Evolutionary conservation across 345 rosid genomes (phyloP), one percentile per base, ranked within the genome.

Genomic region (Ceriops tagal): DNA sequence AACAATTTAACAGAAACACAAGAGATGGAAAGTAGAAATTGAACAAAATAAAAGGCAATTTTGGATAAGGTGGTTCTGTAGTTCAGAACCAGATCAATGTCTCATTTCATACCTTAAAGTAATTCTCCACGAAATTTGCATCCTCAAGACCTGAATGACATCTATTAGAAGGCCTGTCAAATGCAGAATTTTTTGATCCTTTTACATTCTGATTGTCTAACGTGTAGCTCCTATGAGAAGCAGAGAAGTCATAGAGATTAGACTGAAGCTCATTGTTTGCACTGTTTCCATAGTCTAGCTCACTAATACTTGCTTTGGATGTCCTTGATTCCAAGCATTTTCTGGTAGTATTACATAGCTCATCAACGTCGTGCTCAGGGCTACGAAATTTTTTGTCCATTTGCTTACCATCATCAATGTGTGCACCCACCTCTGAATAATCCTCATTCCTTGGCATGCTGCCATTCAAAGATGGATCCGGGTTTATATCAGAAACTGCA

Each of bases 91-190:
- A 43, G 15, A 43, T 43, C 49, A 43, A 43, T 71, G 30, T 64
- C 28, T 37, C 5, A 37, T 37, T 57, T 39, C 39, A 58, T 80
- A 91, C 98, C 96, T 87, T 93, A 74, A 93, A 93, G 82, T 93
- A 93, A 74, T 89, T 91, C 68, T 89, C 96, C 61, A 93, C 95
- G 83, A 93, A 93, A 84, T 87, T 84, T 58, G 97, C 95, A 77
- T 91, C 97, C 61, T 79, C 92, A 61, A 84, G 81, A 69, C 91
- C 84, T 79, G 96, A 91, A 78, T 84, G 95, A 13, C 76, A 63
- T 76, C 65, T 75, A 73, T 43, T 67, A 69, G 84, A 83, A 74
- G 85, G 77, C 64, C 75, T 88, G 53, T 27, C 58, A 77, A 68
- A 24, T 62, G 73, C 60, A 73, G 80, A 74, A 49, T 62, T 73